A percentile compares a stretch with the other conserved stretches of the same genome.
phyloP scores from a whole-genome alignment of 805 yeast species.

The Metschnikowia dekortorum region DNA sequence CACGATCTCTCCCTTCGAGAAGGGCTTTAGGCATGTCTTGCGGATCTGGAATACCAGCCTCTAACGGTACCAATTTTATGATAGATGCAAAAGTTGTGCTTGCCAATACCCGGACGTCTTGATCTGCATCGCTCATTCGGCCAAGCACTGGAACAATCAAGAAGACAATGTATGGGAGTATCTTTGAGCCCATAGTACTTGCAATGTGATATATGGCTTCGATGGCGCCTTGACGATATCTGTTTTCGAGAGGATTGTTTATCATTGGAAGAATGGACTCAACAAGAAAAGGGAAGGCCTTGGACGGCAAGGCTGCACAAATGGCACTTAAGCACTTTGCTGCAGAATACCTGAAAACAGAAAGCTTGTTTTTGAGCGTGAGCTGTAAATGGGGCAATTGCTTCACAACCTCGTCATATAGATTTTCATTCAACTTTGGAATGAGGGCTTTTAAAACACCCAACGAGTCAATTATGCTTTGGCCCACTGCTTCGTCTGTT shows the following conservation, averaged over 20 bases:
- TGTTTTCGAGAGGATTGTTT: slow-evolving; percentile 65
- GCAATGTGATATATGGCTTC: slow-evolving; percentile 88
- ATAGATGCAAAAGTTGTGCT: slow-evolving; percentile 96
- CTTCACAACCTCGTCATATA: slow-evolving; percentile 49
- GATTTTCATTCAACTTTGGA: slow-evolving; percentile 49
- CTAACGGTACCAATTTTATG: slow-evolving; percentile 91
- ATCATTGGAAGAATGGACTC: slow-evolving; percentile 73
- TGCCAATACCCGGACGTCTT: slow-evolving; percentile 82
- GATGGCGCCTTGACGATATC: slow-evolving; percentile 87
- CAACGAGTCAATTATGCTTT: slow-evolving; percentile 76
- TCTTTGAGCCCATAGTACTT: slow-evolving; percentile 77
- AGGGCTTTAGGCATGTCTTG: slow-evolving; percentile 81
- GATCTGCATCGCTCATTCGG: slow-evolving; percentile 93
- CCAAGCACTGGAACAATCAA: slow-evolving; percentile 95
- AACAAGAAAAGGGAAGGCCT: slow-evolving; percentile 76
- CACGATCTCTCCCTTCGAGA: slow-evolving; percentile 84
- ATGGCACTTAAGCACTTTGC: slow-evolving; percentile 84
- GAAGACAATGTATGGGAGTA: slow-evolving; percentile 91
- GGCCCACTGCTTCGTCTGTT: slow-evolving; percentile 55
- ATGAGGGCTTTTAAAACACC: slow-evolving; percentile 75
- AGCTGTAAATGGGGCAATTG: slow-evolving; percentile 43
- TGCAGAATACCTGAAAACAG: slow-evolving; percentile 86
- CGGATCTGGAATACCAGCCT: slow-evolving; percentile 96
- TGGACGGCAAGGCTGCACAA: slow-evolving; percentile 62
- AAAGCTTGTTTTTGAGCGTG: slow-evolving; percentile 58